Conservation (phyloP, 345 rosid species). For the Noccaea caerulescens region DNA sequence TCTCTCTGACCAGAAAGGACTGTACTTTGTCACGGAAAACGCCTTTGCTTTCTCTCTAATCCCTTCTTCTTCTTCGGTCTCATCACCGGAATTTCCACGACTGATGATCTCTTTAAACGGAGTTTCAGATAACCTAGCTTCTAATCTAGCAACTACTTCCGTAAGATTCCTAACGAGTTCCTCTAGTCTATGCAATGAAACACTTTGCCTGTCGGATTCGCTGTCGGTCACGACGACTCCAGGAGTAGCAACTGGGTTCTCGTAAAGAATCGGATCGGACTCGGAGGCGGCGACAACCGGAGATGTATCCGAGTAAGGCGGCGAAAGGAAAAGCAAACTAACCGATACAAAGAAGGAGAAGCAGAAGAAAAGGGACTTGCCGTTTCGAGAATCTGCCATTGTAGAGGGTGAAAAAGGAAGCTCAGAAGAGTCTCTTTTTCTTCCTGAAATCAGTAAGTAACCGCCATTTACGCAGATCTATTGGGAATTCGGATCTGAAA, state of each 20-base stretch:
- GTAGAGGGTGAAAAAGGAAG: constrained; percentile 20
- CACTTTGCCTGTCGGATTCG: constrained; percentile 29
- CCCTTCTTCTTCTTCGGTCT: constrained; percentile 37
- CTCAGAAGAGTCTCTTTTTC: not conserved
- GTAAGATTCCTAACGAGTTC: constrained; percentile 72
- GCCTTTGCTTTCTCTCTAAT: constrained; percentile 49
- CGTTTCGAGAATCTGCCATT: constrained; percentile 59
- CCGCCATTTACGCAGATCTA: constrained; percentile 40
- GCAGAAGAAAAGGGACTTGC: constrained; percentile 59
- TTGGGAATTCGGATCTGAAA: constrained; percentile 46
- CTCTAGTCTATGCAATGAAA: constrained; percentile 65
- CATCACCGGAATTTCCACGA: not conserved
- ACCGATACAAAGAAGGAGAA: constrained; percentile 23
- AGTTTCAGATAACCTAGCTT: constrained; percentile 54
- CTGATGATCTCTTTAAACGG: constrained; percentile 33
- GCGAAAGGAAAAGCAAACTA: constrained; percentile 50
- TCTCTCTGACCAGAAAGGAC: constrained; percentile 89
- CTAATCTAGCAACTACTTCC: constrained; percentile 70
- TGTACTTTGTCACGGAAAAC: constrained; percentile 65
- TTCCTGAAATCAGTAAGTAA: constrained; percentile 37
- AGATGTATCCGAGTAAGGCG: constrained; percentile 29
- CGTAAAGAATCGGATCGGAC: constrained; percentile 47
- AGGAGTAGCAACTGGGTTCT: constrained; percentile 33
- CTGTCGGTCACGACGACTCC: constrained; percentile 25
- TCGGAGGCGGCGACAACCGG: constrained; percentile 37